A percentile compares a stretch with the other conserved stretches of the same genome.
These are phyloP conservation scores for Leccinellum rugosiceps DNA, from an alignment of 768 basidiomycete genomes.

Conservation along the genomic window DNA sequence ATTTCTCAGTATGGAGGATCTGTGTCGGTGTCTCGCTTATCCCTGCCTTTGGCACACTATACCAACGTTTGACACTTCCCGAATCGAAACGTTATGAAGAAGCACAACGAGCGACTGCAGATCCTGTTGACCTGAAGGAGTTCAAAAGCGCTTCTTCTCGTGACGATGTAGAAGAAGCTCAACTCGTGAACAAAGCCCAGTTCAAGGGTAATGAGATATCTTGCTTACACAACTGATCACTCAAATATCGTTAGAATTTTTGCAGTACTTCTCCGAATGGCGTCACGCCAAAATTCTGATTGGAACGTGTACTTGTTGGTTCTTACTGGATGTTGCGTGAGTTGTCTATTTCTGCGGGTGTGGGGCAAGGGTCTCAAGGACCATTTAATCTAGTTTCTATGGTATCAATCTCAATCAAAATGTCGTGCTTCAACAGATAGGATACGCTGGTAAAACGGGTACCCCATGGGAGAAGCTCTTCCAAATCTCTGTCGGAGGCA, in stretches of 20 bases:
- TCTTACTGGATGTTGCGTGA: constrained; percentile 71
- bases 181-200: constrained; percentile 46
- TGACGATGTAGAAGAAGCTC: constrained; percentile 9
- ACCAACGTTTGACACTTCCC: constrained; percentile 70
- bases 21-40: constrained; percentile 70
- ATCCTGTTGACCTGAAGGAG: constrained; percentile 32
- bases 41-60: constrained; percentile 71
- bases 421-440: constrained; percentile 73
- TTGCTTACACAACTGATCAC: not conserved
- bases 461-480: constrained; percentile 64
- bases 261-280: constrained; percentile 70
- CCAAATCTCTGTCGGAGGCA: constrained; percentile 61
- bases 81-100: constrained; percentile 59
- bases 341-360: not conserved
- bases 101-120: constrained; percentile 32
- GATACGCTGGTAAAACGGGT: constrained; percentile 56
- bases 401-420: constrained; percentile 76
- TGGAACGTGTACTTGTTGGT: constrained; percentile 70
- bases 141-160: constrained; percentile 17
- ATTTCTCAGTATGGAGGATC: constrained; percentile 63
- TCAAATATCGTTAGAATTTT: constrained; percentile 45
- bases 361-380: not conserved
- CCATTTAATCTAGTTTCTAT: constrained; percentile 51
- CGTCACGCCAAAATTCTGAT: constrained; percentile 62
- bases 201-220: constrained; percentile 38